Evolutionary conservation across 192 early-diverging fungal genomes (phyloP).

Genomic region (Paraglomus occultum): DNA sequence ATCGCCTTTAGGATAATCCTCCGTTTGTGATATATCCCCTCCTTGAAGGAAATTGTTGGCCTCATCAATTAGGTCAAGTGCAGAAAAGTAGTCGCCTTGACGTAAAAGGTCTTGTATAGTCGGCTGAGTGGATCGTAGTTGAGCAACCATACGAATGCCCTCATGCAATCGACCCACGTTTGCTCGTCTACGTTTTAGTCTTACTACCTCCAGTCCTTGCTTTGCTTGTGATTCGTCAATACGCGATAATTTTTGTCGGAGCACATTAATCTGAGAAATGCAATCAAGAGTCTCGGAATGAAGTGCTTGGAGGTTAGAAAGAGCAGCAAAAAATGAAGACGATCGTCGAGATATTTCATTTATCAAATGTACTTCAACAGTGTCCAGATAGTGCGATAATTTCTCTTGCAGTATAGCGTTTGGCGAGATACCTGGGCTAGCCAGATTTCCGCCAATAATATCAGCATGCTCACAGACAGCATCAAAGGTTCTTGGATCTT

Average conservation of each 20-base stretch:
- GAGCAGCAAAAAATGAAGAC: constrained; percentile 93
- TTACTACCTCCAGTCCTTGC: constrained; percentile 82
- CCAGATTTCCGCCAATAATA: constrained; percentile 44
- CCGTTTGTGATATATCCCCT: constrained; percentile 34
- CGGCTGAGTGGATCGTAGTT: constrained; percentile 75
- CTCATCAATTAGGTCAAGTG: constrained; percentile 87
- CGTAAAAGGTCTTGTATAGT: constrained; percentile 80
- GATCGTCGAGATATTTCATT: constrained; percentile 93
- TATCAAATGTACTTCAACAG: constrained; percentile 90
- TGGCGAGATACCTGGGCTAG: constrained; percentile 52
- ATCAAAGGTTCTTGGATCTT: constrained; percentile 88
- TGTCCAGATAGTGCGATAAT: constrained; percentile 87
- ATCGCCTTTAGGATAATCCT: constrained; percentile 35
- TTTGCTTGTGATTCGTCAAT: constrained; percentile 64
- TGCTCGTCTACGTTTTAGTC: constrained; percentile 67
- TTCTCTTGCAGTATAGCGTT: constrained; percentile 84
- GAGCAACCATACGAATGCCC: constrained; percentile 69
- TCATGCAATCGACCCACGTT: constrained; percentile 70
- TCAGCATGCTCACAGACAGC: constrained; percentile 75
- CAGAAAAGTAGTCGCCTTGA: constrained; percentile 84
- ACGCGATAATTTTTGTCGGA: constrained; percentile 66
- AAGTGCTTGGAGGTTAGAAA: constrained; percentile 89
- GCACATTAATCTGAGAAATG: constrained; percentile 79
- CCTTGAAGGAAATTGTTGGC: constrained; percentile 59
- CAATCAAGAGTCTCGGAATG: constrained; percentile 91